phyloP scores from a whole-genome alignment of 352 stramenopile genomes.

The Phytopythium kandeliae region DNA sequence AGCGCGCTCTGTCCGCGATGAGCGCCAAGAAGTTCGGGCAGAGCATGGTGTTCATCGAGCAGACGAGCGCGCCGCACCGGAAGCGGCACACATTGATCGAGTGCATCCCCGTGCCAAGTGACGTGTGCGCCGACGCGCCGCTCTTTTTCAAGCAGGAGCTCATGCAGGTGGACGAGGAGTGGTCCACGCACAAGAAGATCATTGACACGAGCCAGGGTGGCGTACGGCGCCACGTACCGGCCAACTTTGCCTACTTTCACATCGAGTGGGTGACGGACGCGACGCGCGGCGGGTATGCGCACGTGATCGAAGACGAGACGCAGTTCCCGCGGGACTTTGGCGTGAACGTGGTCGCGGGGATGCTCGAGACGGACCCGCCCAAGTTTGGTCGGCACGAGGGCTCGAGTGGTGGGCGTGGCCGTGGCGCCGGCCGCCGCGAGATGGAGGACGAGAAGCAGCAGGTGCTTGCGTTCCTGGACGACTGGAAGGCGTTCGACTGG shows the following conservation, averaged over 20 bases:
- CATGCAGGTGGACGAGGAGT: conserved; percentile 68
- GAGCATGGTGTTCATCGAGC: conserved; percentile 76
- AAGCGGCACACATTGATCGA: conserved; percentile 72
- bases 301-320: conserved; percentile 77
- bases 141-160: conserved; percentile 86
- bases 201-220: conserved; percentile 64
- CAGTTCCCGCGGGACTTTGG: conserved; percentile 78
- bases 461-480: conserved; percentile 52
- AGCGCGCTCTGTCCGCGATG: conserved; percentile 50
- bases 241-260: conserved; percentile 83
- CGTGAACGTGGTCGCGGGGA: conserved; percentile 68
- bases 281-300: conserved; percentile 54
- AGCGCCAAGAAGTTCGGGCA: conserved; percentile 42
- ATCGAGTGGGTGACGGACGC: conserved; percentile 48
- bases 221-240: conserved; percentile 54
- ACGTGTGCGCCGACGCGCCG: conserved; percentile 55
- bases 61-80: conserved; percentile 53
- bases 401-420: conserved; percentile 11
- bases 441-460: conserved; percentile 58
- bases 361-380: conserved; percentile 61
- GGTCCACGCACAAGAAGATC: conserved; percentile 78
- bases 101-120: conserved; percentile 67
- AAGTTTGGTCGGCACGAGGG: conserved; percentile 49
- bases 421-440: not conserved
- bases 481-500: conserved; percentile 74